Base-by-base conservation (phyloP, 805 yeast genomes). In the Limtongozyma cylindracea region DNA sequence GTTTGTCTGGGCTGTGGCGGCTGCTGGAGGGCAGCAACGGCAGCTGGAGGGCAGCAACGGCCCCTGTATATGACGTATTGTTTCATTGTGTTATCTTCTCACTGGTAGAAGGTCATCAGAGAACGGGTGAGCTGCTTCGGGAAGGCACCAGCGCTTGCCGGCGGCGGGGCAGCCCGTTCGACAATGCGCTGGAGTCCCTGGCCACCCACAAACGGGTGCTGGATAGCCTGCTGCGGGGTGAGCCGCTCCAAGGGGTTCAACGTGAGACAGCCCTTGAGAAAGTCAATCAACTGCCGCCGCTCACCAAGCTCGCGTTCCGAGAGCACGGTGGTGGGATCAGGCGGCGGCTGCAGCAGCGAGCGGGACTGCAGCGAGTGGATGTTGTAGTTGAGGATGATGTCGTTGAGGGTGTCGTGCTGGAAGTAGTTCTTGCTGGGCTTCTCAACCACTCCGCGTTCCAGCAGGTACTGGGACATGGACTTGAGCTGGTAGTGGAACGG, bases 171-270 rank as follows among this genome's bases (percentile, higher is more conserved):
- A n/a, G n/a, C n/a, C n/a, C n/a, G n/a, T n/a, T n/a, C n/a, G n/a
- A n/a, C 15, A 13, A 13, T 13, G 15, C 15, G 15, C 15, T 13
- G 15, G 15, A 5, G 15, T 6, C 6, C 6, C 6, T 13, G 6
- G 15, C 6, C 15, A 13, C 6, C 15, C 15, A 88, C 64, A 41
- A 88, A 88, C 0, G 96, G 95, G 46, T 88, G 98, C 41, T 62
- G 51, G 10, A 69, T 51, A 0, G 96, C 98, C 41, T 88, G 95
- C 32, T 78, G 93, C 8, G 98, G 98, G 0, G 95, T 77, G 72
- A 94, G 73, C 33, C 99, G 61, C 41, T 80, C 93, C 33, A 88
- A 56, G 0, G 98, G 98, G 41, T 84, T 82, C 34, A 78, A 43
- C 31, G 71, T 76, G 28, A 88, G 49, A 7, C 77, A 57, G 13